Evolutionary conservation across 768 basidiomycete species (phyloP).

Genomic region (Chalciporus piperatus): DNA sequence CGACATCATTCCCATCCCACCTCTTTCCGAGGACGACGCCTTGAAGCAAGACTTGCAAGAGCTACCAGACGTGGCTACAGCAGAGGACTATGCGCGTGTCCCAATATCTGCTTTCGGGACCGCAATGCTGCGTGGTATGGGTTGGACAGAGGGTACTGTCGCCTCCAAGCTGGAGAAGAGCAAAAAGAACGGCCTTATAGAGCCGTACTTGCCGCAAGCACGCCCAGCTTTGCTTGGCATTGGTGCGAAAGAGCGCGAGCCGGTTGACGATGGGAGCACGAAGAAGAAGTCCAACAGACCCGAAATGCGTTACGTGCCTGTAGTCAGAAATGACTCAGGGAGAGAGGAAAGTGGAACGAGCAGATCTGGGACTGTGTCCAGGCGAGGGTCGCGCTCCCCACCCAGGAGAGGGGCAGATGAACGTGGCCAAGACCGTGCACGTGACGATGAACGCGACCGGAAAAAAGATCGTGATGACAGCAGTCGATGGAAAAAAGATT

Average conservation of each 20-base stretch:
- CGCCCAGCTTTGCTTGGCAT: constrained; percentile 89
- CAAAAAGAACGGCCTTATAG: constrained; percentile 52
- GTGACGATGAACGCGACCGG: constrained; percentile 15
- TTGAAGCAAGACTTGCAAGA: constrained; percentile 79
- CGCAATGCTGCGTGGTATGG: constrained; percentile 94
- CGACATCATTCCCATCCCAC: constrained; percentile 59
- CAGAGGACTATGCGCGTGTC: constrained; percentile 86
- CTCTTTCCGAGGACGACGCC: constrained; percentile 77
- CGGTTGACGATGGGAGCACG: constrained; percentile 64
- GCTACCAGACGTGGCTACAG: constrained; percentile 70
- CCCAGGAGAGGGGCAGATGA: constrained; percentile 19
- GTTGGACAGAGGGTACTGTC: constrained; percentile 83
- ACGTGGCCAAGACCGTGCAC: constrained; percentile 6
- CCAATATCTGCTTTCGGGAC: constrained; percentile 93
- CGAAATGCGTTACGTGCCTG: constrained; percentile 80
- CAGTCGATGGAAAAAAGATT: constrained; percentile 9
- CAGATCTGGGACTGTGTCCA: constrained; percentile 41
- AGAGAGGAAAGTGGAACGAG: constrained; percentile 27
- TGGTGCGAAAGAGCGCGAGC: constrained; percentile 86
- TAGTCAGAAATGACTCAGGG: constrained; percentile 67
- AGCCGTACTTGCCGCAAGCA: constrained; percentile 79
- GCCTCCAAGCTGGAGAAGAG: constrained; percentile 58
- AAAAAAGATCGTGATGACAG: constrained; percentile 9
- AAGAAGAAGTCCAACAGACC: constrained; percentile 47
- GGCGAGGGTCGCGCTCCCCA: constrained; percentile 52